A percentile compares a stretch with the other conserved stretches of the same genome.
Conservation (phyloP, 192 early-diverging fungal species). For the Helicostylum pulchrum region DNA sequence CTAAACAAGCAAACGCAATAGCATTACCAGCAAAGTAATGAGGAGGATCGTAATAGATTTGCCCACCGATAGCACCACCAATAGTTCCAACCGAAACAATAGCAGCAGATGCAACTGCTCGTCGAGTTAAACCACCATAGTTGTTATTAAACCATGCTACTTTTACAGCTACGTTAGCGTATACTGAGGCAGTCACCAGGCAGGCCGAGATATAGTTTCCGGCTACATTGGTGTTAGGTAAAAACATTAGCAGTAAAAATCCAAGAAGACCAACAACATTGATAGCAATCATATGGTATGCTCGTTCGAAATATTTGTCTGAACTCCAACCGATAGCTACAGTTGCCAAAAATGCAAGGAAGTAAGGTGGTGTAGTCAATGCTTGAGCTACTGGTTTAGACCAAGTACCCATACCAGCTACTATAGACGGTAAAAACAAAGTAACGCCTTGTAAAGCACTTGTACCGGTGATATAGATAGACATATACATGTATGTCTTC, state of each 20-base stretch:
- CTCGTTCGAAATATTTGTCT: slow-evolving; percentile 24
- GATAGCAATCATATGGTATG: slow-evolving; percentile 22
- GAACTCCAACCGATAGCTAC: slow-evolving; percentile 25
- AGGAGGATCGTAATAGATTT: slow-evolving; percentile 31
- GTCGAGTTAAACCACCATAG: slow-evolving; percentile 23
- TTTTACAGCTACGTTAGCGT: slow-evolving; percentile 29
- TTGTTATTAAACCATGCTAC: slow-evolving; percentile 34
- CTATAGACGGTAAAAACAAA: slow-evolving; percentile 69
- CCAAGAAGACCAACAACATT: slow-evolving; percentile 18
- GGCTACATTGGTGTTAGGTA: not conserved
- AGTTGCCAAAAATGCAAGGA: slow-evolving; percentile 23
- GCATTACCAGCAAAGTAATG: slow-evolving; percentile 8
- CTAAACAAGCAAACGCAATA: slow-evolving; percentile 5
- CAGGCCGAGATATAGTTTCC: slow-evolving; percentile 18
- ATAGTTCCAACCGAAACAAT: slow-evolving; percentile 35
- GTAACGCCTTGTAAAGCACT: slow-evolving; percentile 61
- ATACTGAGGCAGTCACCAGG: slow-evolving; percentile 23
- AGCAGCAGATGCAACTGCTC: slow-evolving; percentile 30
- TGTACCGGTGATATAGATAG: slow-evolving; percentile 57
- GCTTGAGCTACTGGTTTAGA: slow-evolving; percentile 25
- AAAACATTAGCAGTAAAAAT: slow-evolving; percentile 28
- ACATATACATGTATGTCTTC: slow-evolving; percentile 43
- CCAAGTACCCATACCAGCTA: slow-evolving; percentile 38
- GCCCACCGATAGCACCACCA: slow-evolving; percentile 38
- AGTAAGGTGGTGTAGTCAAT: slow-evolving; percentile 30